Evolutionary conservation across 208 protist species (phyloP).

Genomic region (Novymonas esmeraldas): DNA sequence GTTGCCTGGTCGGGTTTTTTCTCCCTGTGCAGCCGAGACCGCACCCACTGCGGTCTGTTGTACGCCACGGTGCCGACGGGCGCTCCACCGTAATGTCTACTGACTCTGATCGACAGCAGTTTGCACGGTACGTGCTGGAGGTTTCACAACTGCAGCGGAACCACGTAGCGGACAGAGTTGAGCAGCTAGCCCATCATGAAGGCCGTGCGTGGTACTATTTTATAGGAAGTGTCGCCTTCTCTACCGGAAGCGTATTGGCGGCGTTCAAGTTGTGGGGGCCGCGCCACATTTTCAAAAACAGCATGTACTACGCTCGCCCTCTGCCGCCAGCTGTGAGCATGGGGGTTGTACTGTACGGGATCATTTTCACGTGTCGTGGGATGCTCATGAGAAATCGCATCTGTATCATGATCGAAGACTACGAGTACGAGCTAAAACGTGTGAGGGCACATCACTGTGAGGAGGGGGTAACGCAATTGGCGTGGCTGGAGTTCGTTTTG

Average conservation of each 20-base stretch:
- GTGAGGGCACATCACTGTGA: slow-evolving; percentile 91
- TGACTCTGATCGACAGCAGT: slow-evolving; percentile 48
- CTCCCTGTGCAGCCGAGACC: no score
- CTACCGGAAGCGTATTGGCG: slow-evolving; percentile 56
- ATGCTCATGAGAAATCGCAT: slow-evolving; percentile 90
- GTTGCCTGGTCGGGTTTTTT: no score
- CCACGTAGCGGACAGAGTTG: slow-evolving; percentile 73
- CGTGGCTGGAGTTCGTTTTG: slow-evolving; percentile 90
- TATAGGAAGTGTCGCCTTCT: slow-evolving; percentile 68
- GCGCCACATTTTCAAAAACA: slow-evolving; percentile 91
- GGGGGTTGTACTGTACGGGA: slow-evolving; percentile 83
- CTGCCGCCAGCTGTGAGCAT: slow-evolving; percentile 88
- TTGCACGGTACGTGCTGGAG: slow-evolving; percentile 78
- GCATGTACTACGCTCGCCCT: slow-evolving; percentile 85
- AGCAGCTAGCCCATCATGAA: slow-evolving; percentile 74
- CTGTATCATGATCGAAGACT: slow-evolving; percentile 91
- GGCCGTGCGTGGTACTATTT: slow-evolving; percentile 83
- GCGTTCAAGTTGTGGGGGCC: slow-evolving; percentile 88
- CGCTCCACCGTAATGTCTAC: no score
- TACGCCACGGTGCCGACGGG: no score
- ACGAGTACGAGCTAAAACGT: slow-evolving; percentile 91
- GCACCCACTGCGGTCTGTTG: no score
- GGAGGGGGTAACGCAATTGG: slow-evolving; percentile 83
- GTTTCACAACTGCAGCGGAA: slow-evolving; percentile 76
- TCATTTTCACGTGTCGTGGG: slow-evolving; percentile 83